A percentile compares a stretch with the other conserved stretches of the same genome.
phyloP scores from a whole-genome alignment of 2,329 filamentous ascomycete species.

The Hypoxylon sp. region DNA sequence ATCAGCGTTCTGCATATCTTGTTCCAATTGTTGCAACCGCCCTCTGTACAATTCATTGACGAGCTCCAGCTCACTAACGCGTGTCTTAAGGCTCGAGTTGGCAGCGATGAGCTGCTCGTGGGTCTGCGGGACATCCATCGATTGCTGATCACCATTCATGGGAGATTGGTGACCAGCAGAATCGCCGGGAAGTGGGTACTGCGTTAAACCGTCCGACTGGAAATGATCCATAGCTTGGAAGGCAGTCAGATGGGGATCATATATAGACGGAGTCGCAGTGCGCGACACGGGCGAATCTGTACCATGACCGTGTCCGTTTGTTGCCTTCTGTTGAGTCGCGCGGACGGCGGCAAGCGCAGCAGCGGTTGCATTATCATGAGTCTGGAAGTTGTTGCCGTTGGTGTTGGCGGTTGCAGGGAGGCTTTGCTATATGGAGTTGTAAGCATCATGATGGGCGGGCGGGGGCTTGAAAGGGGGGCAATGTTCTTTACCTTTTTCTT shows the following conservation, averaged over 20 bases:
- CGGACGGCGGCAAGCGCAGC: conserved; percentile 65
- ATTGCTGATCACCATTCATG: conserved; percentile 71
- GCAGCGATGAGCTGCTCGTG: conserved; percentile 84
- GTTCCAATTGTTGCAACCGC: conserved; percentile 83
- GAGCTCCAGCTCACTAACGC: conserved; percentile 93
- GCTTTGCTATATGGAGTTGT: conserved; percentile 57
- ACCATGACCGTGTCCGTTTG: conserved; percentile 80
- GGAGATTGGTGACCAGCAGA: conserved; percentile 67
- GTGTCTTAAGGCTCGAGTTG: conserved; percentile 91
- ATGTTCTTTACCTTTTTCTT: conserved; percentile 77
- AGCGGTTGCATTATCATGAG: conserved; percentile 69
- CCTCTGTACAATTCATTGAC: conserved; percentile 89
- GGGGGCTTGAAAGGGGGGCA: conserved; percentile 20
- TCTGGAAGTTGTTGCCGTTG: conserved; percentile 73
- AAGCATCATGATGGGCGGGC: conserved; percentile 26
- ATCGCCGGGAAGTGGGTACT: conserved; percentile 67
- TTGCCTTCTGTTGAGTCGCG: conserved; percentile 76
- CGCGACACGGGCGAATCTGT: conserved; percentile 85
- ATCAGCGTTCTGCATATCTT: conserved; percentile 77
- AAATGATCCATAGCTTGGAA: conserved; percentile 85
- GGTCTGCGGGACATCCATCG: conserved; percentile 79
- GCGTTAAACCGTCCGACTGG: conserved; percentile 66
- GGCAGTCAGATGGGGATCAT: conserved; percentile 80
- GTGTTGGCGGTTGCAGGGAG: conserved; percentile 52
- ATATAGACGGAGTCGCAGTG: conserved; percentile 82